Percentiles rank a stretch among this genome's conserved stretches.
phyloP scores from a whole-genome alignment of 305 asterid genomes.

The Salvia sclarea region DNA sequence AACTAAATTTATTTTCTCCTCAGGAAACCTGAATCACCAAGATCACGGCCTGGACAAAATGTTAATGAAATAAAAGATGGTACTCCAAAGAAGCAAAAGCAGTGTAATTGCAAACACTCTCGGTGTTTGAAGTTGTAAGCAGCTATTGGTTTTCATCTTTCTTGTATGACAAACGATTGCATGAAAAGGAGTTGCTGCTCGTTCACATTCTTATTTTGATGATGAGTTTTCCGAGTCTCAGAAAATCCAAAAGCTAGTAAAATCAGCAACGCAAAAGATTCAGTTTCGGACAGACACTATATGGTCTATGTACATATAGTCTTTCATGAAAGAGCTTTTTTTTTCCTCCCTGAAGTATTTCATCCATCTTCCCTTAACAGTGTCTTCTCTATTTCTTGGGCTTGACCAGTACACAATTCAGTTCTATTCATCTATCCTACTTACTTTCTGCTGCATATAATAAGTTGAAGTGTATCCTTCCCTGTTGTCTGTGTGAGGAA shows the following conservation, averaged over 20 bases:
- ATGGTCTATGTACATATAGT: neutral
- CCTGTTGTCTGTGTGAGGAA: neutral
- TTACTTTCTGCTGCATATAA: neutral
- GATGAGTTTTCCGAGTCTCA: neutral
- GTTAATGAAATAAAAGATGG: constrained; percentile 60
- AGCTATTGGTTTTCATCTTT: constrained; percentile 17
- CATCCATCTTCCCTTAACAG: neutral
- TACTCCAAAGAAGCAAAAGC: constrained; percentile 86
- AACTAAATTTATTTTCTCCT: constrained; percentile 25
- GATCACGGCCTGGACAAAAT: constrained; percentile 46
- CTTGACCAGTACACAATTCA: no score
- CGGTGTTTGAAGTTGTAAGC: constrained; percentile 80
- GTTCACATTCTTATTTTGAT: neutral
- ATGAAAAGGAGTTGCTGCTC: neutral
- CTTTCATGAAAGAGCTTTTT: constrained; percentile 4
- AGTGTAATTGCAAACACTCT: constrained; percentile 85
- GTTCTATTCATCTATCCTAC: neutral
- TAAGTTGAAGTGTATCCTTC: neutral
- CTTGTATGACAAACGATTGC: neutral
- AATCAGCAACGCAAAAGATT: neutral
- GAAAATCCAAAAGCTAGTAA: neutral
- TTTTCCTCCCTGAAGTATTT: neutral
- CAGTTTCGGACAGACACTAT: neutral
- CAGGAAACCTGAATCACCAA: constrained; percentile 66
- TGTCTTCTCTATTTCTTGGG: neutral